Conservation (phyloP, 768 basidiomycete species). For the Peribolospora baueri region DNA sequence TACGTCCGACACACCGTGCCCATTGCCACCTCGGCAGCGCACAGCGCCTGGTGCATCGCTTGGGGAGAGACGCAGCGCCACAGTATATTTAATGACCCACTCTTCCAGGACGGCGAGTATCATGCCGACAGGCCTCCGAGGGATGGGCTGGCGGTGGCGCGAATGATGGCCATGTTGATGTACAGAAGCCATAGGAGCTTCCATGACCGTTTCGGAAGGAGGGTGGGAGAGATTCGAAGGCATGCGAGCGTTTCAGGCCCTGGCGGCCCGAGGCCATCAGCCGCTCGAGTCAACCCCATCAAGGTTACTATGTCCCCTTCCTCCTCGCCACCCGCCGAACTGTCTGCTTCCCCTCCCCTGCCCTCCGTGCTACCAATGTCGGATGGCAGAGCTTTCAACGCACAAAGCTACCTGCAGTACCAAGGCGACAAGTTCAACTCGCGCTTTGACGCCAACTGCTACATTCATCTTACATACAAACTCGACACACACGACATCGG, state of each 20-base stretch:
- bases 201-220: conserved; percentile 74
- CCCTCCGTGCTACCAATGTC: too few relatives aligned
- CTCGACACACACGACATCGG: conserved; percentile 83
- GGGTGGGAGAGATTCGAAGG: conserved; percentile 16
- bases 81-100: conserved; percentile 84
- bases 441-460: conserved; percentile 96
- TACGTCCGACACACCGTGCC: conserved; percentile 68
- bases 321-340: conserved; percentile 18
- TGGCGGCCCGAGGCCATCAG: conserved; percentile 7
- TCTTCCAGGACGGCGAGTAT: conserved; percentile 71
- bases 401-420: conserved; percentile 87
- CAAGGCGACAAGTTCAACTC: conserved; percentile 92
- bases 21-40: conserved; percentile 75
- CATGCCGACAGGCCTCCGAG: conserved; percentile 33
- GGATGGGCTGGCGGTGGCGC: conserved; percentile 65
- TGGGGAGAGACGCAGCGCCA: conserved; percentile 97
- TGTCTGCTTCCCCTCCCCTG: too few relatives aligned
- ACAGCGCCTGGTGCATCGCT: conserved; percentile 96
- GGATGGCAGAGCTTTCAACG: conserved; percentile 33
- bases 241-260: neutral
- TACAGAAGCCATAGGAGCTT: conserved; percentile 85
- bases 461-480: conserved; percentile 72
- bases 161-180: conserved; percentile 83
- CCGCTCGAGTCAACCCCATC: conserved; percentile 13
- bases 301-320: conserved; percentile 9